Percentiles rank a stretch among this genome's conserved stretches.
phyloP scores from a whole-genome alignment of 352 stramenopile genomes.

The Pythium rishiriense region DNA sequence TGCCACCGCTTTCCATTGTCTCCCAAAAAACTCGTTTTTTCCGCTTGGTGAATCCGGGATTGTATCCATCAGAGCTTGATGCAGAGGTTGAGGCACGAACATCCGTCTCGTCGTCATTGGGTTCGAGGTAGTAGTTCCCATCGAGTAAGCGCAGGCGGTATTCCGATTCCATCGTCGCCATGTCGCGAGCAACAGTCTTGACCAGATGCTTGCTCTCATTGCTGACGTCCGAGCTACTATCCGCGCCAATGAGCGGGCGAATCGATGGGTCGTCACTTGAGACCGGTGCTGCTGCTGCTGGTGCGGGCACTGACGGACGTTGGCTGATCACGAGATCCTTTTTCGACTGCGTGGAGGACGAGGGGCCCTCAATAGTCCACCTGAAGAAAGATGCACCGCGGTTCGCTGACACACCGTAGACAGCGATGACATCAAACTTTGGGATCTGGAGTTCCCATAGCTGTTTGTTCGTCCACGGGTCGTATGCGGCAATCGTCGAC shows the following conservation, averaged over 20 bases:
- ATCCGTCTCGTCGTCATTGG: slow-evolving; percentile 36
- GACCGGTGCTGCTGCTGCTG: not conserved
- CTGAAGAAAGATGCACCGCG: slow-evolving; percentile 64
- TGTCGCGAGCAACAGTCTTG: slow-evolving; percentile 25
- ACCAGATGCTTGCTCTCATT: slow-evolving; percentile 29
- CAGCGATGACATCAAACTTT: slow-evolving; percentile 69
- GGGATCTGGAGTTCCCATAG: slow-evolving; percentile 76
- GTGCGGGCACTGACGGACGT: not conserved
- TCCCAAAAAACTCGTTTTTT: slow-evolving; percentile 58
- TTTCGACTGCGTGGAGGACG: slow-evolving; percentile 29
- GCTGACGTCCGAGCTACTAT: slow-evolving; percentile 3
- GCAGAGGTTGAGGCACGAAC: slow-evolving; percentile 3
- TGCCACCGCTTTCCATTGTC: slow-evolving; percentile 70
- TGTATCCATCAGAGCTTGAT: slow-evolving; percentile 2
- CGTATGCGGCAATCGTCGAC: slow-evolving; percentile 69
- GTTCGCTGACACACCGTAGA: slow-evolving; percentile 59
- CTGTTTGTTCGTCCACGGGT: slow-evolving; percentile 67
- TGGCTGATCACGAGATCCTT: slow-evolving; percentile 23
- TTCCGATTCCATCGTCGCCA: slow-evolving; percentile 39
- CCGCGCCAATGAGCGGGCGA: not conserved
- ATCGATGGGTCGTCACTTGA: not conserved
- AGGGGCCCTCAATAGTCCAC: slow-evolving; percentile 73
- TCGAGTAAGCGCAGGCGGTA: slow-evolving; percentile 55
- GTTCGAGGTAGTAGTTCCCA: slow-evolving; percentile 66
- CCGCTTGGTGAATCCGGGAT: slow-evolving; percentile 1